Percentiles rank a stretch among this genome's conserved stretches.
These are phyloP conservation scores for Mycena indigotica DNA, from an alignment of 768 basidiomycete genomes.

Conservation along the genomic window DNA sequence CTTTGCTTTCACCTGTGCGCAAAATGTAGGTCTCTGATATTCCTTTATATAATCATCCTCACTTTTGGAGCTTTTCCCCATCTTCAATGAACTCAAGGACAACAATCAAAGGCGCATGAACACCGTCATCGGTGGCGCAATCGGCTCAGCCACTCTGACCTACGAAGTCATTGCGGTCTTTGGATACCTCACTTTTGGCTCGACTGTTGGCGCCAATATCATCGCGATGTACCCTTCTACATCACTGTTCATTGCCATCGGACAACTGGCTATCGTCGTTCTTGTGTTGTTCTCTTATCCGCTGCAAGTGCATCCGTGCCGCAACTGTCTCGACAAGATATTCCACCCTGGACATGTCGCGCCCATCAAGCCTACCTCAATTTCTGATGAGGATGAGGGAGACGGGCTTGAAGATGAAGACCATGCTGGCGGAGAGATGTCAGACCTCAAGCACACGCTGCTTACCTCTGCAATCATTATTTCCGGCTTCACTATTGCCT, in stretches of 20 bases:
- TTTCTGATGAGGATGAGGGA: conserved; percentile 29
- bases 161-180: conserved; percentile 90
- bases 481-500: conserved; percentile 71
- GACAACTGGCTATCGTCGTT: conserved; percentile 89
- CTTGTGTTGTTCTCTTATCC: conserved; percentile 94
- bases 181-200: conserved; percentile 93
- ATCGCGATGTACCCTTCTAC: conserved; percentile 94
- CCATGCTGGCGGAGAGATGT: conserved; percentile 63
- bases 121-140: conserved; percentile 80
- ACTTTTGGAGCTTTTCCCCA: conserved; percentile 69
- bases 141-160: conserved; percentile 78
- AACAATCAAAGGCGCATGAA: conserved; percentile 88
- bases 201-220: conserved; percentile 87
- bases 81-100: conserved; percentile 85
- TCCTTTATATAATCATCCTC: background rate
- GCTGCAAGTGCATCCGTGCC: conserved; percentile 90
- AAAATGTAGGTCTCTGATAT: conserved; percentile 49
- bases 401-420: conserved; percentile 56
- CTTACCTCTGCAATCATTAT: conserved; percentile 70
- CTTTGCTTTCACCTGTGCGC: conserved; percentile 89
- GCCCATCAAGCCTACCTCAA: conserved; percentile 23
- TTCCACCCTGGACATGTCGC: conserved; percentile 48
- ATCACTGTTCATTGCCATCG: conserved; percentile 88
- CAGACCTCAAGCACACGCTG: conserved; percentile 63
- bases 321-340: conserved; percentile 92